Evolutionary conservation across 345 rosid genomes (phyloP), one percentile per base, ranked within the genome.

Genomic region (Kandelia obovata): DNA sequence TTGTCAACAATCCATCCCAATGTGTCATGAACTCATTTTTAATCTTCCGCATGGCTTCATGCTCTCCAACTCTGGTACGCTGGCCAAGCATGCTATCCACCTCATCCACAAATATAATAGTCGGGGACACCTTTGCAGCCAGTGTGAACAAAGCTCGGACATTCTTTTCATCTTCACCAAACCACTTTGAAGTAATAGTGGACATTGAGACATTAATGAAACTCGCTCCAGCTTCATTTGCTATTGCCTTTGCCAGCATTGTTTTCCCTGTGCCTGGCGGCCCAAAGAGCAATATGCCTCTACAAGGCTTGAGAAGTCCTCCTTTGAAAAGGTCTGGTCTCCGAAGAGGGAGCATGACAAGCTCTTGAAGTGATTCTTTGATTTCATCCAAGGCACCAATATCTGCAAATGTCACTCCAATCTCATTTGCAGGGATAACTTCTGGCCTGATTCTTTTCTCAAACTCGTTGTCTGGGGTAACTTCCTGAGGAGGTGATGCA

Each of bases 31-130:
- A 96, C 83, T 95, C 99, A 16, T 95, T 95, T 80, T 95, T 95
- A 51, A 95, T 95, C 84, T 89, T 95, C 58, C 98, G 78, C 99
- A 92, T 96, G 7, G 99, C 98, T 85, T 95, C 99, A 65, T 95
- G 99, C 83, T 95, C 99, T 53, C 98, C 97, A 70, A 86, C 88
- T 76, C 98, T 84, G 19, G 97, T 89, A 60, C 99, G 82, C 79
- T 96, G 99, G 56, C 99, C 99, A 73, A 96, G 92, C 99, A 96
- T 96, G 79, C 99, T 96, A 79, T 96, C 99, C 46, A 96, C 99
- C 78, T 96, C 99, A 74, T 96, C 99, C 65, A 96, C 92, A 7
- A 96, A 95, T 68, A 96, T 96, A 32, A 96, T 96, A 11, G 99
- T 90, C 25, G 99, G 99, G 20, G 99, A 88, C 23, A 96, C 98